These are phyloP conservation scores for Chaetomium sp. DNA, from an alignment of 2,329 filamentous ascomycete genomes.

Conservation along the genomic window DNA sequence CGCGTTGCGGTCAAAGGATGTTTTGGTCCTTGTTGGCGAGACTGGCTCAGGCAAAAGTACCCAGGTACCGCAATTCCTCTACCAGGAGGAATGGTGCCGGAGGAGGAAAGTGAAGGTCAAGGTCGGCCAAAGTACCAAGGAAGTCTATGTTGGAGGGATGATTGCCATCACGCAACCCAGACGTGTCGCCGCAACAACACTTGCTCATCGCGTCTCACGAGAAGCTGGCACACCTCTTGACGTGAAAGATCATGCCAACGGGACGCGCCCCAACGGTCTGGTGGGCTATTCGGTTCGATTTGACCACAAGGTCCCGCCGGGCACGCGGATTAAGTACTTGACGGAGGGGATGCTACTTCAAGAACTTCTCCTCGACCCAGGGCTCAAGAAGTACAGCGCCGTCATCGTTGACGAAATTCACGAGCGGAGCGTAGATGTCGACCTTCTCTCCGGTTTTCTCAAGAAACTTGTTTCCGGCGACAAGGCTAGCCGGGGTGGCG, in stretches of 20 bases:
- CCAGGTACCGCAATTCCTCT: slow-evolving; percentile 87
- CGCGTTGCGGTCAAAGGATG: slow-evolving; percentile 57
- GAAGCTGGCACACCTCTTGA: slow-evolving; percentile 56
- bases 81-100: slow-evolving; percentile 71
- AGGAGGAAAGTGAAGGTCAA: slow-evolving; percentile 47
- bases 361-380: slow-evolving; percentile 81
- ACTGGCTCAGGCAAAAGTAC: slow-evolving; percentile 97
- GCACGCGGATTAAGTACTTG: slow-evolving; percentile 84
- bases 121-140: slow-evolving; percentile 29
- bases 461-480: slow-evolving; percentile 64
- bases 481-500: slow-evolving; percentile 59
- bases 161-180: slow-evolving; percentile 94
- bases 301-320: slow-evolving; percentile 75
- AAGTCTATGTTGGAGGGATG: slow-evolving; percentile 61
- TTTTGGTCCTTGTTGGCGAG: slow-evolving; percentile 83
- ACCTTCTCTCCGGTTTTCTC: slow-evolving; percentile 82
- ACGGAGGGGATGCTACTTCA: slow-evolving; percentile 96
- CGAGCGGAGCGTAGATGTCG: slow-evolving; percentile 90
- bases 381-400: slow-evolving; percentile 77
- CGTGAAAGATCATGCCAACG: too few species aligned
- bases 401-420: slow-evolving; percentile 95
- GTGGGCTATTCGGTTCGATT: slow-evolving; percentile 96
- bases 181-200: slow-evolving; percentile 83
- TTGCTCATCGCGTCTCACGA: slow-evolving; percentile 76
- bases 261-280: too few species aligned